phyloP scores from a whole-genome alignment of 2,329 filamentous ascomycete species.

The Tolypocladium sp. region DNA sequence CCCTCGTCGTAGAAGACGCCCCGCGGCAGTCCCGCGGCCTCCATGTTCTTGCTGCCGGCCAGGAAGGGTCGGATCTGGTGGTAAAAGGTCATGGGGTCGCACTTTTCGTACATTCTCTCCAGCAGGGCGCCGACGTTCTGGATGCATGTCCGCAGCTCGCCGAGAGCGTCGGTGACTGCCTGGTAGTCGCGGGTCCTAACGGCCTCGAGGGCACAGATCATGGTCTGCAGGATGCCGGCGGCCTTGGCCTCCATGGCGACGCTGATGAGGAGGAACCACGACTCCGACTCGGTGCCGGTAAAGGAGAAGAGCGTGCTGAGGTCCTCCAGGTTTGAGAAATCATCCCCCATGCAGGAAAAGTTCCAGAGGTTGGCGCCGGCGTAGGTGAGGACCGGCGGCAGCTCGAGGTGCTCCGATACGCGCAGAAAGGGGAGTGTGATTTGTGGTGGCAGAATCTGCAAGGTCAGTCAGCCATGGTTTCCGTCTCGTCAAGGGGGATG shows the following conservation, averaged over 20 bases:
- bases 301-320: conserved; percentile 71
- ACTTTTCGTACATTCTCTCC: conserved; percentile 80
- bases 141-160: conserved; percentile 56
- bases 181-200: conserved; percentile 51
- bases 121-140: conserved; percentile 59
- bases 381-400: conserved; percentile 87
- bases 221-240: conserved; percentile 63
- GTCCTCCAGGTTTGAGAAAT: conserved; percentile 58
- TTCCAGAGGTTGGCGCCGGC: conserved; percentile 87
- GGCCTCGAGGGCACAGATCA: conserved; percentile 68
- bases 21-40: conserved; percentile 67
- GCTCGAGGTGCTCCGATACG: conserved; percentile 63
- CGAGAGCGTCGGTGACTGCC: conserved; percentile 54
- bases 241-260: conserved; percentile 83
- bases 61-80: conserved; percentile 81
- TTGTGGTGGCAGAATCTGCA: conserved; percentile 59
- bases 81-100: conserved; percentile 82
- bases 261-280: conserved; percentile 89
- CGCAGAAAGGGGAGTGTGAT: conserved; percentile 69
- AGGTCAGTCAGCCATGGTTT: neutral
- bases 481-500: neutral
- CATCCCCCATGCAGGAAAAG: conserved; percentile 48
- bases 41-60: conserved; percentile 90
- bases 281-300: conserved; percentile 81
- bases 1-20: conserved; percentile 81